Conservation (phyloP, 768 basidiomycete genomes). For the Pleurotus sapidus region DNA sequence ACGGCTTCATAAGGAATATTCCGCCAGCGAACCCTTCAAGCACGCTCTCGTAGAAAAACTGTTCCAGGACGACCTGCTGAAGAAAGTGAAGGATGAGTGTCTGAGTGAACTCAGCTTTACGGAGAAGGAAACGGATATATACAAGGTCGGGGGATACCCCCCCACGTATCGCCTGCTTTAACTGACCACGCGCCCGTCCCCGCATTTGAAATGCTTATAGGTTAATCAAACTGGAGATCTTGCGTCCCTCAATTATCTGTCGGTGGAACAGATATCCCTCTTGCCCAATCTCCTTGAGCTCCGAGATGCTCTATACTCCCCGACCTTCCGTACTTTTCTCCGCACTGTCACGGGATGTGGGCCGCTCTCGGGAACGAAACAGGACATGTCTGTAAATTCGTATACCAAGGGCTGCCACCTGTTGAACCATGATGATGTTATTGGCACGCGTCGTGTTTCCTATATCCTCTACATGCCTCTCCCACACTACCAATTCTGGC, state of each 20-base stretch:
- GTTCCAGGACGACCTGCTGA: constrained; percentile 80
- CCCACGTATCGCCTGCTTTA: neutral
- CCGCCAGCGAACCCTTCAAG: constrained; percentile 68
- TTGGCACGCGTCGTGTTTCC: constrained; percentile 88
- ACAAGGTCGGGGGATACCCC: constrained; percentile 60
- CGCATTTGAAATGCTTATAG: constrained; percentile 34
- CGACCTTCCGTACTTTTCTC: constrained; percentile 77
- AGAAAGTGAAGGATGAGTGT: constrained; percentile 82
- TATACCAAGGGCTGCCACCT: constrained; percentile 92
- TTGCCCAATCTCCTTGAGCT: constrained; percentile 79
- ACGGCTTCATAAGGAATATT: constrained; percentile 54
- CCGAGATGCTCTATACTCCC: constrained; percentile 89
- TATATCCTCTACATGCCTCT: constrained; percentile 97
- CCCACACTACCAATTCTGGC: constrained; percentile 73
- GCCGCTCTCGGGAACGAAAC: constrained; percentile 85
- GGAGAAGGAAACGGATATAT: constrained; percentile 98
- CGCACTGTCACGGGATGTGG: constrained; percentile 90
- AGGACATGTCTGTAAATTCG: constrained; percentile 93
- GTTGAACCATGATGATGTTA: constrained; percentile 98
- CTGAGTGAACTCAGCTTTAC: constrained; percentile 75
- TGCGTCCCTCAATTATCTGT: constrained; percentile 86
- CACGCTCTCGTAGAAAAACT: constrained; percentile 78
- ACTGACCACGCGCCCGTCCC: constrained; percentile 3
- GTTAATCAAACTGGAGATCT: constrained; percentile 97
- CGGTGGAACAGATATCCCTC: constrained; percentile 69